Percentiles rank a stretch among this genome's conserved stretches.
Evolutionary conservation across 305 asterid species (phyloP).

Genomic region (Rubia balearica): DNA sequence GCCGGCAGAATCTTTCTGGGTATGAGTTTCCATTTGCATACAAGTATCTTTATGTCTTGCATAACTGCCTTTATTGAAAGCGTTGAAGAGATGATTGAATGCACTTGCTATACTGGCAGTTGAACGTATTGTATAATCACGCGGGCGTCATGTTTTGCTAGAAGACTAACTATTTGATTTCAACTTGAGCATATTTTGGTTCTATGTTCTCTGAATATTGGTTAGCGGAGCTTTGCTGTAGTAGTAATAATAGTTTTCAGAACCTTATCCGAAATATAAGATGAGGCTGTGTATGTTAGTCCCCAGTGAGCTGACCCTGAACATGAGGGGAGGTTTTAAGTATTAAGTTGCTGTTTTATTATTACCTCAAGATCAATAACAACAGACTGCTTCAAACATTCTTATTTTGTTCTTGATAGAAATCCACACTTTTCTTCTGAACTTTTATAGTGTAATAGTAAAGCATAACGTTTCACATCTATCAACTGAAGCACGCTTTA

Average conservation of each 20-base stretch:
- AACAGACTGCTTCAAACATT: not conserved
- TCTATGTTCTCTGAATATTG: not conserved
- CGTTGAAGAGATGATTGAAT: not conserved
- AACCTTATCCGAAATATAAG: not conserved
- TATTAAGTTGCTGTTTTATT: not conserved
- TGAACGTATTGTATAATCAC: not conserved
- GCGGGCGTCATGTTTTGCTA: not conserved
- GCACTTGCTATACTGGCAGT: not conserved
- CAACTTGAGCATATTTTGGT: not conserved
- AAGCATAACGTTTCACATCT: not conserved
- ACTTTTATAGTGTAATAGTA: not conserved
- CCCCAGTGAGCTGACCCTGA: not conserved
- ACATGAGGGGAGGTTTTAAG: not conserved
- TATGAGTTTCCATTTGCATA: constrained; percentile 30
- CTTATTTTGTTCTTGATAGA: not conserved
- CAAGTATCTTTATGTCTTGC: constrained; percentile 1
- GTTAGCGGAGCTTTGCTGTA: not conserved
- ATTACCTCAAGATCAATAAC: not conserved
- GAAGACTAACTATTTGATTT: not conserved
- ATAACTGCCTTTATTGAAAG: not conserved
- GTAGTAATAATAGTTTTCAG: not conserved
- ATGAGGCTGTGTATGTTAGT: not conserved
- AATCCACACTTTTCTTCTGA: not conserved
- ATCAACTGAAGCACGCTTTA: not conserved
- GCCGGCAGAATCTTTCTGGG: constrained; percentile 67